Evolutionary conservation across 768 basidiomycete genomes (phyloP).

Genomic region (Kwoniella sp.): DNA sequence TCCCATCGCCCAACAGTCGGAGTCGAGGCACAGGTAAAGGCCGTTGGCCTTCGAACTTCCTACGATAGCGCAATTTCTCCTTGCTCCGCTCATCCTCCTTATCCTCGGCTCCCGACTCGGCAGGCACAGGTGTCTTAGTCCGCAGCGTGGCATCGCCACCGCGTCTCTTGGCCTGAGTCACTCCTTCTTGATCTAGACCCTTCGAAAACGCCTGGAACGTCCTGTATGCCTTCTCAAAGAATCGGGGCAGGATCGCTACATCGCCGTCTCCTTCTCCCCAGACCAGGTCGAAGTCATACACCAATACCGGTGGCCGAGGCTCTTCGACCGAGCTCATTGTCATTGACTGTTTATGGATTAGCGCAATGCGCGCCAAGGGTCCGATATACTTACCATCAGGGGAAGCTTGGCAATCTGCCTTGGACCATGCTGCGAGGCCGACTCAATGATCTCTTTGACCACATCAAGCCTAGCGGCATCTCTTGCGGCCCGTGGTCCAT

Average conservation of each 20-base stretch:
- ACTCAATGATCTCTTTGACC: conserved; percentile 28
- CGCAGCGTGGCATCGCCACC: conserved; percentile 6
- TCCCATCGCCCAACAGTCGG: conserved; percentile 34
- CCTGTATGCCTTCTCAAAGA: conserved; percentile 29
- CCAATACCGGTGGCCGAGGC: conserved; percentile 18
- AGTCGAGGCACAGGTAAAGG: conserved; percentile 29
- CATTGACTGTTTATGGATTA: conserved; percentile 16
- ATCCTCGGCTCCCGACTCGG: background rate
- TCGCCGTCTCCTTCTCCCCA: conserved; percentile 41
- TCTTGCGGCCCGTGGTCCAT: conserved; percentile 15
- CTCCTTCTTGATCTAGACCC: conserved; percentile 32
- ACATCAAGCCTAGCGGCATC: conserved; percentile 18
- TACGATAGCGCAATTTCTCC: conserved; percentile 3
- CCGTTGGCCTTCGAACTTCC: conserved; percentile 7
- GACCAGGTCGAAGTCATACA: conserved; percentile 36
- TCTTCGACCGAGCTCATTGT: conserved; percentile 39
- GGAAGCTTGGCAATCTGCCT: conserved; percentile 33
- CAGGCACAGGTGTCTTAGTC: background rate
- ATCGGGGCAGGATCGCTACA: conserved; percentile 30
- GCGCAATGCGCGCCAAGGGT: background rate
- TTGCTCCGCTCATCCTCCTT: background rate
- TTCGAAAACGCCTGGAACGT: conserved; percentile 28
- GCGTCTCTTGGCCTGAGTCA: conserved; percentile 15
- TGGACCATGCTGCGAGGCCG: conserved; percentile 20
- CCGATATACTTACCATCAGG: conserved; percentile 27